phyloP scores from a whole-genome alignment of 2,329 filamentous ascomycete species.

The Aureobasidium sp. region DNA sequence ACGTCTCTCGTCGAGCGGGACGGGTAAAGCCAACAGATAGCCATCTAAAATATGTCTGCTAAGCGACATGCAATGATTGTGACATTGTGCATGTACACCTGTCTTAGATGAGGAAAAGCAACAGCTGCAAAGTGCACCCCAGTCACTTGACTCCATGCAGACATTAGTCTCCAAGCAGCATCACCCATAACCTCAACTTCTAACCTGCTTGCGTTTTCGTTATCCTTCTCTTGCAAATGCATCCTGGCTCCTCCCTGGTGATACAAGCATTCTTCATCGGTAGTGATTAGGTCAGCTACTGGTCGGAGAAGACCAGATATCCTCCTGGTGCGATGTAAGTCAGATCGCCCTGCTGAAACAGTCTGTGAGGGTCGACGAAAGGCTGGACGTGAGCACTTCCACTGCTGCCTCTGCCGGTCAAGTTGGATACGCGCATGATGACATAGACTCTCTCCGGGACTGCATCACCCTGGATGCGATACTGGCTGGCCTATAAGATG shows the following conservation, averaged over 20 bases:
- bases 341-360: conserved; percentile 2
- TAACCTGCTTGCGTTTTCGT: not conserved
- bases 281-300: not conserved
- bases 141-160: too few relatives aligned
- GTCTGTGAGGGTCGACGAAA: not conserved
- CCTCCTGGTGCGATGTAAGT: not conserved
- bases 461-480: not conserved
- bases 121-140: not conserved
- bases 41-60: too few relatives aligned
- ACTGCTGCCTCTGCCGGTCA: not conserved
- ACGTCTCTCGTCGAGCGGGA: too few relatives aligned
- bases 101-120: too few relatives aligned
- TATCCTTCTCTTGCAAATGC: not conserved
- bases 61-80: not conserved
- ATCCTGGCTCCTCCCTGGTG: not conserved
- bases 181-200: not conserved
- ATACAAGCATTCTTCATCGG: not conserved
- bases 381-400: not conserved
- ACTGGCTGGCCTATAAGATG: not conserved
- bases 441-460: not conserved
- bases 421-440: conserved; percentile 1
- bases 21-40: too few relatives aligned
- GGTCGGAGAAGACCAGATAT: conserved; percentile 7
- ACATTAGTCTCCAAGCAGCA: too few relatives aligned
- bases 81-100: not conserved